phyloP scores from a whole-genome alignment of 2,329 filamentous ascomycete genomes.

The Grosmannia clavigera region DNA sequence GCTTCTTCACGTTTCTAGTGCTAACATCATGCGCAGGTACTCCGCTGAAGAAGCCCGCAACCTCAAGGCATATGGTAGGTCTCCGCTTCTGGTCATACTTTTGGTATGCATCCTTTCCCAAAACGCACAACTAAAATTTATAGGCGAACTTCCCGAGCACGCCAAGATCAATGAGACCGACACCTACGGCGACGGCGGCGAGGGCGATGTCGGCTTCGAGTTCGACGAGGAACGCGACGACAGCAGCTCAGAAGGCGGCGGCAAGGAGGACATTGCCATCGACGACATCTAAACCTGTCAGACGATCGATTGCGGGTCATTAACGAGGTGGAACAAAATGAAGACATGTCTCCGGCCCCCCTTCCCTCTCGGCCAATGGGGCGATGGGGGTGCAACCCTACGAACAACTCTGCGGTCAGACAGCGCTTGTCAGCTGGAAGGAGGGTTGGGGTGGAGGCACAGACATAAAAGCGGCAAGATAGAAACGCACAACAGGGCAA shows the following conservation, averaged over 20 bases:
- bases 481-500: background rate
- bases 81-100: background rate
- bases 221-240: slow-evolving; percentile 86
- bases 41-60: slow-evolving; percentile 87
- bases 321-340: background rate
- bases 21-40: slow-evolving; percentile 26
- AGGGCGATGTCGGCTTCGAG: slow-evolving; percentile 95
- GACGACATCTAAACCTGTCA: slow-evolving; percentile 68
- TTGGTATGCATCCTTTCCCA: no score
- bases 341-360: background rate
- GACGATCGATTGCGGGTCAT: background rate
- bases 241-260: slow-evolving; percentile 36
- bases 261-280: slow-evolving; percentile 60
- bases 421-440: background rate
- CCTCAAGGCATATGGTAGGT: slow-evolving; percentile 66
- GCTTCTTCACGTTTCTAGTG: background rate
- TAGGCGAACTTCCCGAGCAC: slow-evolving; percentile 83
- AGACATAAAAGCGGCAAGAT: background rate
- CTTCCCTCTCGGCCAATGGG: background rate
- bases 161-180: slow-evolving; percentile 99
- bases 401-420: background rate
- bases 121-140: background rate
- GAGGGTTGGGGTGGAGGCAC: background rate
- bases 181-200: slow-evolving; percentile 80
- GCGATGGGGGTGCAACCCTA: background rate